A percentile compares a stretch with the other conserved stretches of the same genome.
Evolutionary conservation across 495 filamentous ascomycete species (phyloP).

Genomic region (Hyaloscypha finlandica): DNA sequence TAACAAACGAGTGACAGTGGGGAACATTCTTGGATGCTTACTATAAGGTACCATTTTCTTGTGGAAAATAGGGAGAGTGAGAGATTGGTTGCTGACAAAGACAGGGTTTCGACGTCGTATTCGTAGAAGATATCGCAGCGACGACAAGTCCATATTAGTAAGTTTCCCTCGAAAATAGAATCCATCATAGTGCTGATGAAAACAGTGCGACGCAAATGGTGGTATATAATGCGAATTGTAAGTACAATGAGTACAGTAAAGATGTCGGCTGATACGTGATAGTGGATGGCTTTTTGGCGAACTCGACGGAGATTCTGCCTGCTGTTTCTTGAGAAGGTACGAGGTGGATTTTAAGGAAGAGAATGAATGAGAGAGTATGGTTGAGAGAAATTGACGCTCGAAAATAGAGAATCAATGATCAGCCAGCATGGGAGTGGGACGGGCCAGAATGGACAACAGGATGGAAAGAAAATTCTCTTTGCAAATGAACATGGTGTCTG

Average conservation of each 20-base stretch:
- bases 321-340: background rate
- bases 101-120: slow-evolving; percentile 15
- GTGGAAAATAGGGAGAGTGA: background rate
- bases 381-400: too few relatives aligned
- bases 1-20: background rate
- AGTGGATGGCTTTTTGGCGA: slow-evolving; percentile 17
- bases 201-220: slow-evolving; percentile 18
- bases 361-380: too few relatives aligned
- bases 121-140: slow-evolving; percentile 12
- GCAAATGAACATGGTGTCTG: too few relatives aligned
- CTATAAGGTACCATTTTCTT: slow-evolving; percentile 1
- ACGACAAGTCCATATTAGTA: slow-evolving; percentile 17
- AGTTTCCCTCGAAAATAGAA: background rate
- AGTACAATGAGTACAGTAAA: background rate
- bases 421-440: too few relatives aligned
- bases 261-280: background rate
- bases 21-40: slow-evolving; percentile 16
- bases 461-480: too few relatives aligned
- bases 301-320: slow-evolving; percentile 14
- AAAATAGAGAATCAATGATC: too few relatives aligned
- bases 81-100: background rate
- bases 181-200: background rate
- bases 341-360: background rate
- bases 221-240: slow-evolving; percentile 15
- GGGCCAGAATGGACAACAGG: too few relatives aligned